A percentile compares a stretch with the other conserved stretches of the same genome.
Evolutionary conservation across 2,329 filamentous ascomycete species (phyloP).

Genomic region (Pseudogymnoascus sp.): DNA sequence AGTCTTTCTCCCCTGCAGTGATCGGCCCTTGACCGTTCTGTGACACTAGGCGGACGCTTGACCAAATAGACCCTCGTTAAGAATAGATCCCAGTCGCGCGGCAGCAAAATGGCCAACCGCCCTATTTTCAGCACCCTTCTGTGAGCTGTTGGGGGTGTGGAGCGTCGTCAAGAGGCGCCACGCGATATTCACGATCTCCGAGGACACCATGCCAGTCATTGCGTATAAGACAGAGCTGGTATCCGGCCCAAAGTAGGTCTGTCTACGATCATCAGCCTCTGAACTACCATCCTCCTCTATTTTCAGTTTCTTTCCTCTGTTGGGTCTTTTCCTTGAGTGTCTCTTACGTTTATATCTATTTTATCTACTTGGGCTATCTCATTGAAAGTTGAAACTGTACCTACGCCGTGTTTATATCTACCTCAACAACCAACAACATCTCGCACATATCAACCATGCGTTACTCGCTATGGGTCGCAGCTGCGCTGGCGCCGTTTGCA

Average conservation of each 20-base stretch:
- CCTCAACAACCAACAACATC: not conserved
- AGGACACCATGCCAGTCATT: not conserved
- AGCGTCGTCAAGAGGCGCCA: constrained; percentile 6
- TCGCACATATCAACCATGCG: constrained; percentile 37
- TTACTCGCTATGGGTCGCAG: constrained; percentile 40
- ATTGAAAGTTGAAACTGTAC: constrained; percentile 4
- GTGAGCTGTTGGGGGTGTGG: not conserved
- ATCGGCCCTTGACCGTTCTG: constrained; percentile 7
- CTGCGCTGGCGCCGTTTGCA: constrained; percentile 43
- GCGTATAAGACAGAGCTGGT: constrained; percentile 6
- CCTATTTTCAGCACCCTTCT: constrained; percentile 4
- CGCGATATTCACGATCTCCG: constrained; percentile 8
- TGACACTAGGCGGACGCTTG: constrained; percentile 3
- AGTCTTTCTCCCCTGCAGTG: not conserved
- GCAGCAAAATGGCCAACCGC: constrained; percentile 5
- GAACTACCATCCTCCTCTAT: constrained; percentile 2
- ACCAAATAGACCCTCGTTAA: constrained; percentile 7
- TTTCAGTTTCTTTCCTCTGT: not conserved
- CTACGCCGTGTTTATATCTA: constrained; percentile 3
- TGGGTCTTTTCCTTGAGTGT: constrained; percentile 8
- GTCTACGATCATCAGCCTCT: constrained; percentile 5
- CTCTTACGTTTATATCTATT: constrained; percentile 7
- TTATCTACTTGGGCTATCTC: constrained; percentile 3
- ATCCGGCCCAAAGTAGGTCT: constrained; percentile 4
- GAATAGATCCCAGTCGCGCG: constrained; percentile 6